phyloP scores from a whole-genome alignment of 257 asterid genomes.

The Galeopsis tetrahit region DNA sequence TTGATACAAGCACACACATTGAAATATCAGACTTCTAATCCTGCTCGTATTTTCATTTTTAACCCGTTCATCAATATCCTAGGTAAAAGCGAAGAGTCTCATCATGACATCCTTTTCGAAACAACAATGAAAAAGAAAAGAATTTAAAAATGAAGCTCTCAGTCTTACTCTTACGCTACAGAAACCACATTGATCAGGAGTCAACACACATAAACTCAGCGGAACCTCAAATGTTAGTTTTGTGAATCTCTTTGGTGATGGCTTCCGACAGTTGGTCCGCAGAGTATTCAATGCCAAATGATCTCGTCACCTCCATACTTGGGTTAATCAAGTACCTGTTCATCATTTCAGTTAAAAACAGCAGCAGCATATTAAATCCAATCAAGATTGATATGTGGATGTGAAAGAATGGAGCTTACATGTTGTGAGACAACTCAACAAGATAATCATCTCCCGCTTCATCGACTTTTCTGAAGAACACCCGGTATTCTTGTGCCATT shows the following conservation, averaged over 20 bases:
- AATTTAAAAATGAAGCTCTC: not conserved
- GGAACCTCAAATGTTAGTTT: constrained; percentile 26
- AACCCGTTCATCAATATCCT: too few relatives aligned
- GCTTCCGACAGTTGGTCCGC: constrained; percentile 70
- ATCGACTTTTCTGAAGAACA: constrained; percentile 76
- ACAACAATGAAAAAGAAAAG: not conserved
- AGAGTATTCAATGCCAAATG: constrained; percentile 78
- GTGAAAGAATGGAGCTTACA: constrained; percentile 44
- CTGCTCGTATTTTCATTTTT: too few relatives aligned
- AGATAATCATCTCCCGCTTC: constrained; percentile 93
- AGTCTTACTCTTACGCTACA: not conserved
- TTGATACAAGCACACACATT: too few relatives aligned
- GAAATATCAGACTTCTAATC: too few relatives aligned
- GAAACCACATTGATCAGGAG: not conserved
- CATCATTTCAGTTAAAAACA: constrained; percentile 1
- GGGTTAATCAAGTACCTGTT: constrained; percentile 89
- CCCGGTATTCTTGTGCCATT: constrained; percentile 93
- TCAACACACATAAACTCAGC: constrained; percentile 26
- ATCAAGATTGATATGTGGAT: not conserved
- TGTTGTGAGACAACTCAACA: constrained; percentile 84
- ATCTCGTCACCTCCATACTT: constrained; percentile 75
- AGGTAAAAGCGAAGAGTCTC: too few relatives aligned
- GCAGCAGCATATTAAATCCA: not conserved
- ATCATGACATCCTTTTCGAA: too few relatives aligned
- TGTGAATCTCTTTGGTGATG: constrained; percentile 62